Percentiles rank a stretch among this genome's conserved stretches.
These are phyloP conservation scores for Penicillium sp. DNA, from an alignment of 2,329 filamentous ascomycete genomes.

Conservation along the genomic window DNA sequence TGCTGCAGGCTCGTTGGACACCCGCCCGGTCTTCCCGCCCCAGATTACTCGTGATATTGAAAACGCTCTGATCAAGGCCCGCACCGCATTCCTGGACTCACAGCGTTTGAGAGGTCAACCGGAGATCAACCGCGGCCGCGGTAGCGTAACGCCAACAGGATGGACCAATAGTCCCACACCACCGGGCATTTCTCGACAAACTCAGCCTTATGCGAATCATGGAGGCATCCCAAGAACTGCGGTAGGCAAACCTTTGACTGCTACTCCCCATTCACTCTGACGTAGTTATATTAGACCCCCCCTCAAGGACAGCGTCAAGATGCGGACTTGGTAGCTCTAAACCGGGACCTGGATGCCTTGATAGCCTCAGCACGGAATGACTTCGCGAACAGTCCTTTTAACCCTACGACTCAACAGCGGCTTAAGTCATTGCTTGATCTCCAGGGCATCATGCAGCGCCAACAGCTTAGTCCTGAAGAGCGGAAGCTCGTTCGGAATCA, in stretches of 20 bases:
- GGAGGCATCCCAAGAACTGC: slow-evolving; percentile 19
- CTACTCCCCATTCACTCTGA: slow-evolving; percentile 3
- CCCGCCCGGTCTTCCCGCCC: slow-evolving; percentile 84
- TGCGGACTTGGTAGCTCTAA: slow-evolving; percentile 68
- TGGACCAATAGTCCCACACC: slow-evolving; percentile 75
- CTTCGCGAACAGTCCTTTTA: slow-evolving; percentile 72
- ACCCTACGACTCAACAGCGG: slow-evolving; percentile 72
- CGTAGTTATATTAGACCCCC: not conserved
- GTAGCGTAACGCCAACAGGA: slow-evolving; percentile 54
- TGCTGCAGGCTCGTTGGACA: slow-evolving; percentile 88
- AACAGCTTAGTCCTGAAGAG: slow-evolving; percentile 76
- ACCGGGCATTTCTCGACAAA: slow-evolving; percentile 49
- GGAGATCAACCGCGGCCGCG: slow-evolving; percentile 55
- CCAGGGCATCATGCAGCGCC: slow-evolving; percentile 74
- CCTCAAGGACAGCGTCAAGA: slow-evolving; percentile 38
- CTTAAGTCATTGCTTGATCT: slow-evolving; percentile 83
- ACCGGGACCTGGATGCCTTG: slow-evolving; percentile 77
- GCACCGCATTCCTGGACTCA: slow-evolving; percentile 53
- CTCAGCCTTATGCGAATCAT: slow-evolving; percentile 33
- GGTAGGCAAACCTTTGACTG: slow-evolving; percentile 7
- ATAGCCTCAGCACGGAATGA: slow-evolving; percentile 71
- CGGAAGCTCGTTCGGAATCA: slow-evolving; percentile 81
- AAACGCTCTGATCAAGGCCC: slow-evolving; percentile 85
- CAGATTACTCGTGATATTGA: slow-evolving; percentile 90
- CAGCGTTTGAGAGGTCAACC: slow-evolving; percentile 54